phyloP scores from a whole-genome alignment of 805 yeast genomes.

The Zygoascus flipseniorum region DNA sequence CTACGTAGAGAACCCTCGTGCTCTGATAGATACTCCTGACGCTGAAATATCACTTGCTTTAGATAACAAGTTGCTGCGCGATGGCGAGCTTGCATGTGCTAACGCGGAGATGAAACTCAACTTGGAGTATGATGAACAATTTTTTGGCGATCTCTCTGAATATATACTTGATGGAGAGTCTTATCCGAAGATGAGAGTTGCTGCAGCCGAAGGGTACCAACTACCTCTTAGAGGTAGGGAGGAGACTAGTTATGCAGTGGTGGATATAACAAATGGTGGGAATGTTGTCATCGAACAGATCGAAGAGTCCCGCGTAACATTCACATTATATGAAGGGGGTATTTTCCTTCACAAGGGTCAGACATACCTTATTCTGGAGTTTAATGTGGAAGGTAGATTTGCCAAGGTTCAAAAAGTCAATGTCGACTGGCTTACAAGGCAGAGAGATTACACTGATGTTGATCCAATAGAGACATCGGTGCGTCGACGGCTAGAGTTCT shows the following conservation, averaged over 20 bases:
- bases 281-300: slow-evolving; percentile 76
- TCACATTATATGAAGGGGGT: slow-evolving; percentile 87
- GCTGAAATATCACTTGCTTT: slow-evolving; percentile 55
- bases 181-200: neutral
- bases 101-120: slow-evolving; percentile 74
- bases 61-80: slow-evolving; percentile 54
- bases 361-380: slow-evolving; percentile 78
- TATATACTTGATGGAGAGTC: neutral
- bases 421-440: slow-evolving; percentile 91
- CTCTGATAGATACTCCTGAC: slow-evolving; percentile 40
- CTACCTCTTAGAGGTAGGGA: slow-evolving; percentile 81
- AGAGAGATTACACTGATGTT: slow-evolving; percentile 87
- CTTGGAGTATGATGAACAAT: slow-evolving; percentile 43
- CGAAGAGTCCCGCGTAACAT: slow-evolving; percentile 81
- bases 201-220: neutral
- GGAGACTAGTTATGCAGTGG: slow-evolving; percentile 76
- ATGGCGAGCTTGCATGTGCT: slow-evolving; percentile 89
- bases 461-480: slow-evolving; percentile 51
- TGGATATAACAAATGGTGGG: slow-evolving; percentile 73
- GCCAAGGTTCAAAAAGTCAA: slow-evolving; percentile 84
- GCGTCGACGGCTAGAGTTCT: slow-evolving; percentile 14
- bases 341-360: slow-evolving; percentile 90
- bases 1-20: slow-evolving; percentile 62
- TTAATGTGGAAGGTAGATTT: slow-evolving; percentile 65
- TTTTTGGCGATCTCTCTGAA: slow-evolving; percentile 37